Base-by-base conservation (phyloP, 129 eudicot species). In the Erigeron canadensis region DNA sequence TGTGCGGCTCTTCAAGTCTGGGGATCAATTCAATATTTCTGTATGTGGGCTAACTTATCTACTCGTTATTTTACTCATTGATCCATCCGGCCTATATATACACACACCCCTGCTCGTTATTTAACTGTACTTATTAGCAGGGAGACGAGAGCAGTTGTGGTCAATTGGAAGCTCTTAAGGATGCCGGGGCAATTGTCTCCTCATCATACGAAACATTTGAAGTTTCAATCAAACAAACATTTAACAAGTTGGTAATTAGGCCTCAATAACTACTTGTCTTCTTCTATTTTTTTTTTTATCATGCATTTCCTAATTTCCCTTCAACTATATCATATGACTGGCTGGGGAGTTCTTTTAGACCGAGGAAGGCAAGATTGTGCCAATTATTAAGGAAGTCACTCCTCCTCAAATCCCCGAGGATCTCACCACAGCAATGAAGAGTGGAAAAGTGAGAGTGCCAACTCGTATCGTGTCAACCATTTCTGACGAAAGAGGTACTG, bases 71-170 rank as follows among this genome's bases (percentile, higher is more conserved):
- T 6, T 11, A 23, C 28, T 7, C 16, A 50, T 50, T 50, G n/a
- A n/a, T n/a, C n/a, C n/a, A n/a, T n/a, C n/a, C n/a, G n/a, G n/a
- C n/a, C n/a, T n/a, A n/a, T n/a, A n/a, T n/a, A n/a, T n/a, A n/a
- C n/a, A 50, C 16, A 10, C 15, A 1, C 55, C 48, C 39, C 40
- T 7, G 19, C 41, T 61, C 50, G 41, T 68, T 63, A 39, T 4
- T 68, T 57, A 38, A 51, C 13, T 62, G 38, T 62, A 19, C 61
- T 41, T 9, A 67, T 19, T 16, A 70, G 17, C 65, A 90, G 99
- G 99, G 99, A n/a, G 97, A 93, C 51, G 90, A 89, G 83, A n/a
- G n/a, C n/a, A 94, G 96, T 84, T 96, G 97, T 8, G 96, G 99
- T 64, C 93, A 90, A 78, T 76, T 94, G 93, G 99, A 84, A 83